Evolutionary conservation across 805 yeast species (phyloP).

Genomic region (Isabelozyma pseudorhagii): DNA sequence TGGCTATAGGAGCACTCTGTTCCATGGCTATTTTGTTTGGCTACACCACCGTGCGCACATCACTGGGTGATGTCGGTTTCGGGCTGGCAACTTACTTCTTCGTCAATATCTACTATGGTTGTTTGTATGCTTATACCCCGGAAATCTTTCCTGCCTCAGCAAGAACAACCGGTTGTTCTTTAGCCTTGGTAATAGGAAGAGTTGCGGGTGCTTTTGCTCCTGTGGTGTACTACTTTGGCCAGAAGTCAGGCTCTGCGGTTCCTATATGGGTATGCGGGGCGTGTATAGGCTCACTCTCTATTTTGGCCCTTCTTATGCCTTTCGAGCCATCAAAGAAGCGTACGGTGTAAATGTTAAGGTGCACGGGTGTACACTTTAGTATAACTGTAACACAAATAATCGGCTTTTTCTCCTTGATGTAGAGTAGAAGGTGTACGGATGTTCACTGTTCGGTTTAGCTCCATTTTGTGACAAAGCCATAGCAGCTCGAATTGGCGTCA

Average conservation of each 20-base stretch:
- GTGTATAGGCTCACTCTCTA: constrained; percentile 44
- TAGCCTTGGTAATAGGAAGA: constrained; percentile 31
- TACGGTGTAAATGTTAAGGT: not conserved
- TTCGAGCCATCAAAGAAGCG: constrained; percentile 24
- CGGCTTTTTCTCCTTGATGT: no score
- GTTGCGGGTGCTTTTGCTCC: constrained; percentile 34
- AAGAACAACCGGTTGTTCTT: constrained; percentile 30
- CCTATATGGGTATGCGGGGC: constrained; percentile 64
- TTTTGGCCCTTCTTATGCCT: constrained; percentile 25
- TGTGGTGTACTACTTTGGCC: constrained; percentile 19
- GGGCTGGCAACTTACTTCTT: constrained; percentile 51
- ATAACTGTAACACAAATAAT: no score
- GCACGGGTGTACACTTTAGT: no score
- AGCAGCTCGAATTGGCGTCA: no score
- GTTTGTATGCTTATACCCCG: constrained; percentile 36
- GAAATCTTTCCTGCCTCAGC: constrained; percentile 34
- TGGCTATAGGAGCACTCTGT: constrained; percentile 49
- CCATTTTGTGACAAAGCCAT: no score
- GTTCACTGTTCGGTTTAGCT: no score
- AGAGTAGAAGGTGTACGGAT: no score
- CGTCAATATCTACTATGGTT: constrained; percentile 30
- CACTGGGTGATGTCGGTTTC: constrained; percentile 38
- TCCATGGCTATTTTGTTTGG: constrained; percentile 59
- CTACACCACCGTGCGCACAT: constrained; percentile 55
- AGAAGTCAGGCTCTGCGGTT: constrained; percentile 24